Evolutionary conservation across 257 asterid species (phyloP).

Genomic region (Penstemon newberryi): DNA sequence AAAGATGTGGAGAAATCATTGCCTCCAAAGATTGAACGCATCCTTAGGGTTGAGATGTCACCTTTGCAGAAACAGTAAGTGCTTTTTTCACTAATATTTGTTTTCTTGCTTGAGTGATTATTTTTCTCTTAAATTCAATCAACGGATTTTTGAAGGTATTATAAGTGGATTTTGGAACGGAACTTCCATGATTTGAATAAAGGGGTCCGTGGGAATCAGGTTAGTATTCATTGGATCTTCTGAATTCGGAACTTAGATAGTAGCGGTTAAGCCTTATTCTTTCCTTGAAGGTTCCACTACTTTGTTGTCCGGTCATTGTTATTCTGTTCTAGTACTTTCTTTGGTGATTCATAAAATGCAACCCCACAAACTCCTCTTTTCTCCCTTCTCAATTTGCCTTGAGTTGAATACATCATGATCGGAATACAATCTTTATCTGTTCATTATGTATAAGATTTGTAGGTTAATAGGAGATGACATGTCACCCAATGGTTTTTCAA

Average conservation of each 20-base stretch:
- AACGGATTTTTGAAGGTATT: slow-evolving; percentile 56
- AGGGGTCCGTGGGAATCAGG: slow-evolving; percentile 99
- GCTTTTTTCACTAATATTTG: not conserved
- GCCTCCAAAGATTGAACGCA: slow-evolving; percentile 98
- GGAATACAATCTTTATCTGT: not conserved
- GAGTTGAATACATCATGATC: not conserved
- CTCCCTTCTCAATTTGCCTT: not conserved
- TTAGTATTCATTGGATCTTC: slow-evolving; percentile 29
- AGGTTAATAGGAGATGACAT: not conserved
- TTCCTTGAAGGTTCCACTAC: not conserved
- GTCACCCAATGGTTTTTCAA: slow-evolving; percentile 18
- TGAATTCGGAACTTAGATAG: slow-evolving; percentile 27
- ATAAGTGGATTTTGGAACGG: slow-evolving; percentile 98
- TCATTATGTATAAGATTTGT: not conserved
- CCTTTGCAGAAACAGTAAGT: slow-evolving; percentile 98
- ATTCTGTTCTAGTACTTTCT: not conserved
- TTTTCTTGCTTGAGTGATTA: slow-evolving; percentile 16
- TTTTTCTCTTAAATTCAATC: not conserved
- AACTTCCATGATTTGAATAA: slow-evolving; percentile 95
- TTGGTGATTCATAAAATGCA: slow-evolving; percentile 18
- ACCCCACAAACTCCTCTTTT: slow-evolving; percentile 2
- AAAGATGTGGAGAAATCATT: slow-evolving; percentile 99
- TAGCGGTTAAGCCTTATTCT: slow-evolving; percentile 3
- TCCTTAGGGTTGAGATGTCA: slow-evolving; percentile 99
- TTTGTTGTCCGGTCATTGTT: slow-evolving; percentile 5